Percentiles rank a stretch among this genome's conserved stretches.
Evolutionary conservation across 2,329 filamentous ascomycete genomes (phyloP).

Genomic region (Aspergillus candidus): DNA sequence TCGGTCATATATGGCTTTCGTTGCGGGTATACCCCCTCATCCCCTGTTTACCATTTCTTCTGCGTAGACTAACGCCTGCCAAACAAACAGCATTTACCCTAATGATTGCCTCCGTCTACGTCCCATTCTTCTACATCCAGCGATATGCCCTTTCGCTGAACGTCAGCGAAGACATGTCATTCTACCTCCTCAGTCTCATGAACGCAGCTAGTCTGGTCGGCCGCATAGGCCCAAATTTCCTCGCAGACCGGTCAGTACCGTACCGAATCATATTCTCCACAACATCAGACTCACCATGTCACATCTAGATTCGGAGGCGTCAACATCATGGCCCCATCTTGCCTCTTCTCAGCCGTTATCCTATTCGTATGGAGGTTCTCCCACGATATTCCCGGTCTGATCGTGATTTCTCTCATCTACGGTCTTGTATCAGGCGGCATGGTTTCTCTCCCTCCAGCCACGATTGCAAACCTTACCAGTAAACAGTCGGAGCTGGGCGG

Average conservation of each 20-base stretch:
- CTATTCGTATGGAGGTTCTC: too few species aligned
- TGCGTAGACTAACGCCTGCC: not conserved
- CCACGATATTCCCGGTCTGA: conserved; percentile 8
- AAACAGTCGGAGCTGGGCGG: conserved; percentile 45
- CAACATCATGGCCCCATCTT: too few species aligned
- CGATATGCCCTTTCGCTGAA: conserved; percentile 31
- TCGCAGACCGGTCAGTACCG: too few species aligned
- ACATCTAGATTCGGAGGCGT: too few species aligned
- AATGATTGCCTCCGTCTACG: conserved; percentile 24
- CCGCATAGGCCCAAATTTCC: conserved; percentile 31
- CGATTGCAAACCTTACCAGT: conserved; percentile 19
- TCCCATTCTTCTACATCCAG: conserved; percentile 37
- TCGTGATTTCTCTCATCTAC: conserved; percentile 29
- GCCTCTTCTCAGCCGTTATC: too few species aligned
- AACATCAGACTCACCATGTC: too few species aligned
- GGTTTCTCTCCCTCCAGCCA: conserved; percentile 7
- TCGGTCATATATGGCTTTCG: too few species aligned
- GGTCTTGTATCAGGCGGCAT: conserved; percentile 35
- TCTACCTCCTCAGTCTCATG: conserved; percentile 38
- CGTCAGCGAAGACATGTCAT: conserved; percentile 31
- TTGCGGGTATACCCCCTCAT: not conserved
- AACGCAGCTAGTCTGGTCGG: conserved; percentile 45
- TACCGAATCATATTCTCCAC: too few species aligned
- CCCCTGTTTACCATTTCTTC: too few species aligned
- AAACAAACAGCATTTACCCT: conserved; percentile 22